Evolutionary conservation across 2,329 filamentous ascomycete genomes (phyloP).

Genomic region (Colletotrichum tanaceti): DNA sequence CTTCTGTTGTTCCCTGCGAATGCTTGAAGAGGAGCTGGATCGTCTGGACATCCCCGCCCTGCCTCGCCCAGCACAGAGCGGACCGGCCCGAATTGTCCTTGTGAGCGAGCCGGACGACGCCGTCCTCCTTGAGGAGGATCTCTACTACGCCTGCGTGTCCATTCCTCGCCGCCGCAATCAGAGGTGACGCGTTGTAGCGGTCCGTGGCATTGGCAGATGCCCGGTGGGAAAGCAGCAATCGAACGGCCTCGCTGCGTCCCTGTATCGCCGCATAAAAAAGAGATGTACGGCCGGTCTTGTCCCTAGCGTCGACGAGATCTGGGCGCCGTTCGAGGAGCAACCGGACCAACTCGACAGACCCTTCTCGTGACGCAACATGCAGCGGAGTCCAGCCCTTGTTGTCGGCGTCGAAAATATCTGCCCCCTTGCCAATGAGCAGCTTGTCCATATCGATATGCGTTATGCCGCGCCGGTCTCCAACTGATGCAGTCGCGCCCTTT

Average conservation of each 20-base stretch:
- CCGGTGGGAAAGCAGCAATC: not conserved
- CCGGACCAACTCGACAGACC: not conserved
- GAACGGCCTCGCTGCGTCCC: not conserved
- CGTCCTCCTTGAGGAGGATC: not conserved
- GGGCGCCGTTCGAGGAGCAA: not conserved
- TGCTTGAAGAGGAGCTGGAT: not conserved
- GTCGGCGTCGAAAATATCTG: not conserved
- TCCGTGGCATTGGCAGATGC: not conserved
- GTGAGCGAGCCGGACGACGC: not conserved
- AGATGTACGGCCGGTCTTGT: not conserved
- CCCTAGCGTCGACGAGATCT: not conserved
- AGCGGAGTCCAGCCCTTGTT: not conserved
- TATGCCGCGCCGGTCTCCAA: too few species aligned
- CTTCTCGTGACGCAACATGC: not conserved
- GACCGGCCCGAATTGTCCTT: not conserved
- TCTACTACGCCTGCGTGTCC: not conserved
- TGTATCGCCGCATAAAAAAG: not conserved
- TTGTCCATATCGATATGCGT: too few species aligned
- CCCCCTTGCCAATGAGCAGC: too few species aligned
- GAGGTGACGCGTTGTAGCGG: not conserved
- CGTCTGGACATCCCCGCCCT: too few species aligned
- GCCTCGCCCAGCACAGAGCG: not conserved
- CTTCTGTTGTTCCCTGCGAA: not conserved
- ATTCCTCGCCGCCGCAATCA: constrained; percentile 11
- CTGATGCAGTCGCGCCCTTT: too few species aligned